phyloP scores from a whole-genome alignment of 108 stramenopile genomes.

The Conticribra guillardii region DNA sequence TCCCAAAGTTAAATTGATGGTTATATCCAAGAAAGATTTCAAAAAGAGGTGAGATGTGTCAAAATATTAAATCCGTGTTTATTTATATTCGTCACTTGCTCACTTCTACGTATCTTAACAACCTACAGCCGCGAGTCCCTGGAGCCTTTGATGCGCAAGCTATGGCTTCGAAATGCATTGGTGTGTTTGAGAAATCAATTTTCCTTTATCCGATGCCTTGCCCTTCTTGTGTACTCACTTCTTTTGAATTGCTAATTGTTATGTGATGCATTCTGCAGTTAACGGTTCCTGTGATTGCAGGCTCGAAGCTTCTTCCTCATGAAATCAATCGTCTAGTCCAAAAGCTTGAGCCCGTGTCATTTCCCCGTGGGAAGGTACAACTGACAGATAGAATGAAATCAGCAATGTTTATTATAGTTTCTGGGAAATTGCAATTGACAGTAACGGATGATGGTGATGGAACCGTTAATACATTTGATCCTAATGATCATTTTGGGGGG shows the following conservation, averaged over 20 bases:
- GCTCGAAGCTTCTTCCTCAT: constrained; percentile 38
- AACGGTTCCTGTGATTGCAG: constrained; percentile 45
- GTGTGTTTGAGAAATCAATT: no score
- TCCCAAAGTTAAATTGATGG: constrained; percentile 43
- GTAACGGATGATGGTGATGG: constrained; percentile 40
- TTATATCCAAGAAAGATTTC: constrained; percentile 45
- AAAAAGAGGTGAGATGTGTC: constrained; percentile 20
- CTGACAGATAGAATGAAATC: constrained; percentile 37
- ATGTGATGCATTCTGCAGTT: not conserved
- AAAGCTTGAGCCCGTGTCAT: constrained; percentile 25
- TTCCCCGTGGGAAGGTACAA: constrained; percentile 32
- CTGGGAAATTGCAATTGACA: constrained; percentile 39
- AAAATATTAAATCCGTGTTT: not conserved
- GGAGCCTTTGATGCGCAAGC: constrained; percentile 36
- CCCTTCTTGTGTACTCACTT: no score
- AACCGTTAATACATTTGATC: constrained; percentile 20
- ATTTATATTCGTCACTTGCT: not conserved
- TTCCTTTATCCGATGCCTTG: no score
- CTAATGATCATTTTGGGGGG: constrained; percentile 40
- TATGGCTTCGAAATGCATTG: constrained; percentile 37
- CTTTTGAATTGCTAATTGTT: no score
- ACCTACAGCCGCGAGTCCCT: constrained; percentile 24
- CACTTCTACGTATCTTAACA: no score
- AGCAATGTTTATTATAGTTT: constrained; percentile 34
- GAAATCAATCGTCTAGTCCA: constrained; percentile 48